Evolutionary conservation across 441 rosid species (phyloP).

Genomic region (Flueggea neowawraea): DNA sequence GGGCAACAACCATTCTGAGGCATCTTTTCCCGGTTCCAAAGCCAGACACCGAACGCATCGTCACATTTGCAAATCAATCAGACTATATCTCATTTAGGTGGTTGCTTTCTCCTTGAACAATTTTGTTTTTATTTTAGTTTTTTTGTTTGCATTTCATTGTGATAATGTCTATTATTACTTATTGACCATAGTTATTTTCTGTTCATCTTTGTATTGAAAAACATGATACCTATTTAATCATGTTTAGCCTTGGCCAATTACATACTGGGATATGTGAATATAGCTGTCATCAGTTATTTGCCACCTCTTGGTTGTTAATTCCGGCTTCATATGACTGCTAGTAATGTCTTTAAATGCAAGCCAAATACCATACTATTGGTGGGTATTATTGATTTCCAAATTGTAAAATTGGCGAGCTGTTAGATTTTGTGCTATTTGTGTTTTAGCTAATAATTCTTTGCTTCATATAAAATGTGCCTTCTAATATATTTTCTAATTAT

Average conservation of each 20-base stretch:
- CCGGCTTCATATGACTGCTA: no score
- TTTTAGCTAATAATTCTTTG: background rate
- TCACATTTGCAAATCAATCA: slow-evolving; percentile 80
- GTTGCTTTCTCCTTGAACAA: background rate
- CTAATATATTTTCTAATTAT: slow-evolving; percentile 4
- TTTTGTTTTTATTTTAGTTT: background rate
- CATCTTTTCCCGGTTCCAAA: slow-evolving; percentile 93
- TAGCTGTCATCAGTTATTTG: no score
- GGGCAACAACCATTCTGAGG: slow-evolving; percentile 73
- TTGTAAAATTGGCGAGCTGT: background rate
- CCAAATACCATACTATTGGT: background rate
- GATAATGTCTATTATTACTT: background rate
- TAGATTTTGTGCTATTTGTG: background rate
- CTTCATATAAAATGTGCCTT: background rate
- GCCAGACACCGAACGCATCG: slow-evolving; percentile 67
- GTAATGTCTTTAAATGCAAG: no score
- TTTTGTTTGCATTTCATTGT: background rate
- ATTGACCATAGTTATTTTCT: no score
- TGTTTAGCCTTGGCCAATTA: no score
- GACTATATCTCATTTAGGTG: slow-evolving; percentile 92
- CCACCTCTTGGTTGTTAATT: no score
- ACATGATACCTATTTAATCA: background rate
- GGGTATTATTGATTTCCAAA: background rate
- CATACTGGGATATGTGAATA: no score
- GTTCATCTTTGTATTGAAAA: background rate